A percentile compares a stretch with the other conserved stretches of the same genome.
Evolutionary conservation across 2,329 filamentous ascomycete genomes (phyloP).

Genomic region (Tolypocladium guangdongense): DNA sequence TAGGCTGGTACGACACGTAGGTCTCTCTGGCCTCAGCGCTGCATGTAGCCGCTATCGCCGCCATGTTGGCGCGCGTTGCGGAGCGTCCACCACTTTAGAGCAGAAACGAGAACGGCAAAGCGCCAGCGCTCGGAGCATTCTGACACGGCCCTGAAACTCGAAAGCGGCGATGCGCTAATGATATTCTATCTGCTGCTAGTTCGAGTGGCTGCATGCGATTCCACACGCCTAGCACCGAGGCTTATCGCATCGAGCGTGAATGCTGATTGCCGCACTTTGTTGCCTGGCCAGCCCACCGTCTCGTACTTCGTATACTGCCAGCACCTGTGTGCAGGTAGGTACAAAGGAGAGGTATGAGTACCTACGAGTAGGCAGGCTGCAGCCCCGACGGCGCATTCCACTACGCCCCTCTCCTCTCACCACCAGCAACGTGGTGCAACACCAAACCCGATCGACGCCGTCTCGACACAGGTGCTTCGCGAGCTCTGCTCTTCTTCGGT

Average conservation of each 20-base stretch:
- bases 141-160: not conserved
- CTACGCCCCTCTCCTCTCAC: no score
- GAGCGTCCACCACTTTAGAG: no score
- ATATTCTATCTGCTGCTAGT: constrained; percentile 1
- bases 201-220: constrained; percentile 3
- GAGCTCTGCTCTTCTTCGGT: not conserved
- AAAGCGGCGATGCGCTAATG: not conserved
- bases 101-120: not conserved
- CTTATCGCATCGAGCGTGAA: no score
- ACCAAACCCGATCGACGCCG: not conserved
- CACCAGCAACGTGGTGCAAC: not conserved
- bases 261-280: no score
- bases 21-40: not conserved
- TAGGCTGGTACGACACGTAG: not conserved
- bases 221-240: not conserved
- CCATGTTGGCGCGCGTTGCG: no score
- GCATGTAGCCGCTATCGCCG: not conserved
- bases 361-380: no score
- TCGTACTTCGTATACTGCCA: no score
- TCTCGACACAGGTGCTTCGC: not conserved
- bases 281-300: no score
- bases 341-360: no score
- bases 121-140: not conserved
- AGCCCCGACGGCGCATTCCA: no score
- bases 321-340: no score